A percentile compares a stretch with the other conserved stretches of the same genome.
Conservation (phyloP, 148 eudicot species). For the Vaccinium darrowii region DNA sequence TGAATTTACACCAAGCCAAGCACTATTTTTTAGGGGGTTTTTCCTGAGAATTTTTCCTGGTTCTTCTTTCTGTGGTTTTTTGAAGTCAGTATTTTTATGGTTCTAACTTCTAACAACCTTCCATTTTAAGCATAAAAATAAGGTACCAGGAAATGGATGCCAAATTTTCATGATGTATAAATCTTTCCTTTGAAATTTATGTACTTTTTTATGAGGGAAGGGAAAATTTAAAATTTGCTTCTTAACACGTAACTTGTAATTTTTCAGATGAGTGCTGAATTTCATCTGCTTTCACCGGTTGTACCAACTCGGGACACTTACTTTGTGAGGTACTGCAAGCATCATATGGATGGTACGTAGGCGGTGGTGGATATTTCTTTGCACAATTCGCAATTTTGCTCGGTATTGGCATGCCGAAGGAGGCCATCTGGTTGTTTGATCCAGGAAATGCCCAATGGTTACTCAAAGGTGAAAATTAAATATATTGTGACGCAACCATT, state of each 20-base stretch:
- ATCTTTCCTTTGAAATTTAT: no score
- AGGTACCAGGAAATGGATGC: no score
- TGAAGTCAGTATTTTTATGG: no score
- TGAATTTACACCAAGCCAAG: no score
- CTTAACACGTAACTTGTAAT: neutral
- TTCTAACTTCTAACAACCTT: no score
- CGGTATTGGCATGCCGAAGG: slow-evolving; percentile 45
- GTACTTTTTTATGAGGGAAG: no score
- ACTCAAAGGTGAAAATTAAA: slow-evolving; percentile 50
- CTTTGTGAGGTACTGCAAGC: slow-evolving; percentile 73
- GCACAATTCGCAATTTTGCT: slow-evolving; percentile 49
- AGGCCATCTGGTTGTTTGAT: slow-evolving; percentile 80
- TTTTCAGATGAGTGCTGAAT: slow-evolving; percentile 68
- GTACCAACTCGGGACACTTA: slow-evolving; percentile 75
- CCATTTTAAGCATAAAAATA: neutral
- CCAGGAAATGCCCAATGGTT: slow-evolving; percentile 73
- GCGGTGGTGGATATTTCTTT: slow-evolving; percentile 72
- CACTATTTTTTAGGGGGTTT: no score
- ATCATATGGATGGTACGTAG: slow-evolving; percentile 65
- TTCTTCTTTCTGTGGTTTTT: no score
- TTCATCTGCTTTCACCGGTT: slow-evolving; percentile 72
- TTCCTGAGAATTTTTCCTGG: no score
- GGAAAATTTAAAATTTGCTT: neutral
- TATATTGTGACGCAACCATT: neutral
- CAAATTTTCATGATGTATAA: no score